Percentiles rank a stretch among this genome's conserved stretches.
phyloP scores from a whole-genome alignment of 768 basidiomycete genomes.

The Lanmaoa rubissima region DNA sequence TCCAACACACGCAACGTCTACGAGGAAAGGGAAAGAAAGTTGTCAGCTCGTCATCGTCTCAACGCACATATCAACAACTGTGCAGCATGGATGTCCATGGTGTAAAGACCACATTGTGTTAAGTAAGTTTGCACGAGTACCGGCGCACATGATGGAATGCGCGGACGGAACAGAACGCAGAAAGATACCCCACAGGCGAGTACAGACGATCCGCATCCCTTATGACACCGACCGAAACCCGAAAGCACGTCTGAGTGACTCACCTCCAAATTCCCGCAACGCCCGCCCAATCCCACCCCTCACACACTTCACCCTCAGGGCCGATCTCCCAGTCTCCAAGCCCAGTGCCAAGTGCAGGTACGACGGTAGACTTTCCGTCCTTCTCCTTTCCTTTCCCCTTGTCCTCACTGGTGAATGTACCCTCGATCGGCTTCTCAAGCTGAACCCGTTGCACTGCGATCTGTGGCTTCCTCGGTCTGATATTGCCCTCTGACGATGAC shows the following conservation, averaged over 20 bases:
- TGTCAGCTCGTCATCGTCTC: conserved; percentile 2
- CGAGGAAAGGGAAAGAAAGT: not conserved
- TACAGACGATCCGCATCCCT: not conserved
- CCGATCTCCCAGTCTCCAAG: conserved; percentile 25
- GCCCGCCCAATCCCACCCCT: conserved; percentile 63
- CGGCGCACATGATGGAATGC: not conserved
- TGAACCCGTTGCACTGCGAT: conserved; percentile 10
- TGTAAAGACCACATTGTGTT: not conserved
- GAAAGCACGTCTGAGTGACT: conserved; percentile 15
- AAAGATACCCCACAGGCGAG: no score
- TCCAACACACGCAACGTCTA: conserved; percentile 58
- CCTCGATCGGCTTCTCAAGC: conserved; percentile 10
- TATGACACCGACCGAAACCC: not conserved
- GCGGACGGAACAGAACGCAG: not conserved
- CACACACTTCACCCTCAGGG: conserved; percentile 22
- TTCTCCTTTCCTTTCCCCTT: conserved; percentile 23
- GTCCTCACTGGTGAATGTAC: not conserved
- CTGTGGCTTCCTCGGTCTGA: conserved; percentile 8
- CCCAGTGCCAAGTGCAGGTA: not conserved
- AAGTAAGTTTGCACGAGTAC: no score
- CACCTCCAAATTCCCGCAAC: conserved; percentile 54
- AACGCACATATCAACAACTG: not conserved
- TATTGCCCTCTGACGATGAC: not conserved
- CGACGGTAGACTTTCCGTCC: not conserved
- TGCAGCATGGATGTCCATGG: not conserved